Evolutionary conservation across 2,329 filamentous ascomycete species (phyloP), one percentile per base, ranked within the genome.

Genomic region (Phialophora chinensis): DNA sequence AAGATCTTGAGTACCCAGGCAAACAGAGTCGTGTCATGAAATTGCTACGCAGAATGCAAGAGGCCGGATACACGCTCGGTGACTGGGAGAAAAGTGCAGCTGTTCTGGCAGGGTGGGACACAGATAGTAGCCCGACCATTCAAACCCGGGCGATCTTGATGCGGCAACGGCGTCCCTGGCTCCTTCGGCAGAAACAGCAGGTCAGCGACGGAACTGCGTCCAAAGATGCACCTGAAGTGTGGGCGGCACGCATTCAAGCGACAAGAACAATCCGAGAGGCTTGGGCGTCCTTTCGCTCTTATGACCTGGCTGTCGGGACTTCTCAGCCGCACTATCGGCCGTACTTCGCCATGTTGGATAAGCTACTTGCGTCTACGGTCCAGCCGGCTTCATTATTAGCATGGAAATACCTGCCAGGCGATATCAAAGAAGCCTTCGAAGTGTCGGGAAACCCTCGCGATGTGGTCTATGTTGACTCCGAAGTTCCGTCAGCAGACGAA

Each of bases 281-380:
- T 5, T 90, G 87, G 87, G 86, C 87, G 25, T 87, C 85, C 68
- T 90, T 88, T 73, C 75, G 87, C 50, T 82, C 85, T 4, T 87
- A 83, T 66, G 81, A 86, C 73, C 78, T 82, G 74, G 8, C 70
- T 77, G 42, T 74, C 74, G 10, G 60, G 11, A 20, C 33, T 72
- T 76, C n/a, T 75, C 77, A 61, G 68, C 67, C 53, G 69, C 77
- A 33, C 14, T 64, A 64, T 56, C 61, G 58, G 38, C 69, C 69
- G 1, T 87, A 86, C 66, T 76, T 82, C 60, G 85, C 84, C 42
- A 87, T 89, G 80, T 82, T 86, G 29, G 80, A 83, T 66, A 88
- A 87, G 69, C 74, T 89, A 17, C 75, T 83, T 66, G 74, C 78
- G 69, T 64, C 72, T 61, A 72, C 75, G 20, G 71, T 86, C 4